Conservation (phyloP, 2,329 filamentous ascomycete species). For the Calonectria multiphialidica region DNA sequence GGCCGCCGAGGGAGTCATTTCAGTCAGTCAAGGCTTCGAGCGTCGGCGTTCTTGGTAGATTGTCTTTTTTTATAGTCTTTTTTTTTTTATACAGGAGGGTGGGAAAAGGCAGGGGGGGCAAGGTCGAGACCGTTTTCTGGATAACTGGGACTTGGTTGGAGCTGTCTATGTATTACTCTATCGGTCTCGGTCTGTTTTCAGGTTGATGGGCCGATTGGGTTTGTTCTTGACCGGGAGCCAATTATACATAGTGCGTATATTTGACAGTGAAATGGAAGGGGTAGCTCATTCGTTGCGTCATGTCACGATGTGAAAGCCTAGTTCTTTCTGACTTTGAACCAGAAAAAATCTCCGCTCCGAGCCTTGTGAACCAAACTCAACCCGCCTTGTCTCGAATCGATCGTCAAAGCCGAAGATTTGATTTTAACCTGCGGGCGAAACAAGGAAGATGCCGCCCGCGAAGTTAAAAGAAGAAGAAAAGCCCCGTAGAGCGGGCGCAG, state of each 20-base stretch:
- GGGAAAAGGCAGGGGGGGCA: neutral
- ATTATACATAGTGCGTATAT: constrained; percentile 4
- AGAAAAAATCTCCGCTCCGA: neutral
- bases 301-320: neutral
- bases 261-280: constrained; percentile 2
- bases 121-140: constrained; percentile 4
- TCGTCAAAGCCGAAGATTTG: neutral
- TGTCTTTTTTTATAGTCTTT: constrained; percentile 1
- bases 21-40: constrained; percentile 37
- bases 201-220: neutral
- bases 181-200: constrained; percentile 6
- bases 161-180: neutral
- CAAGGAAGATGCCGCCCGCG: neutral
- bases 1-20: constrained; percentile 39
- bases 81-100: constrained; percentile 19
- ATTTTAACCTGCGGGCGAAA: neutral
- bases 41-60: constrained; percentile 44
- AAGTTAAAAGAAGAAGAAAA: neutral
- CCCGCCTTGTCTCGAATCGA: neutral
- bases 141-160: neutral
- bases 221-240: neutral
- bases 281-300: neutral
- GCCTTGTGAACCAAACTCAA: neutral
- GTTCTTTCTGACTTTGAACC: neutral
- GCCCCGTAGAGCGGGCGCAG: neutral